phyloP scores from a whole-genome alignment of 495 filamentous ascomycete species.

The Cercophora scortea region DNA sequence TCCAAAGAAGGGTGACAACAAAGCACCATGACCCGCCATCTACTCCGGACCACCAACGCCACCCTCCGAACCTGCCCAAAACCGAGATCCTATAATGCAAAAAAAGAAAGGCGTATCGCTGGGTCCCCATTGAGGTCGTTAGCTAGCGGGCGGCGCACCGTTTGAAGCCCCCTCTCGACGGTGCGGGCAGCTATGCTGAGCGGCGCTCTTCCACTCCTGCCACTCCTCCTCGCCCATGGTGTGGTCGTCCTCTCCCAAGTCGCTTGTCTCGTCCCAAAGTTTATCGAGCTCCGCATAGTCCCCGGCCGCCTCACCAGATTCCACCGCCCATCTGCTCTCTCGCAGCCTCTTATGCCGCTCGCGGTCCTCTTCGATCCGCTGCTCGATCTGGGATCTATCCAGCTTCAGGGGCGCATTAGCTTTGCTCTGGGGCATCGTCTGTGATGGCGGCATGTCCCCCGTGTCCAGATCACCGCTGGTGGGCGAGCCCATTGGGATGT shows the following conservation, averaged over 20 bases:
- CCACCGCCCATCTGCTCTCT: conserved; percentile 85
- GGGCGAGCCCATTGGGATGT: conserved; percentile 30
- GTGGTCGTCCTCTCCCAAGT: conserved; percentile 77
- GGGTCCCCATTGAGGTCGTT: neutral
- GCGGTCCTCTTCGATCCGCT: conserved; percentile 92
- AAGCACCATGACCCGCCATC: too few relatives aligned
- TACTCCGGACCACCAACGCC: too few relatives aligned
- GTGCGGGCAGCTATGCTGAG: conserved; percentile 11
- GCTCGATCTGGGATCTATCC: conserved; percentile 84
- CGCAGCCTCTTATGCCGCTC: conserved; percentile 87
- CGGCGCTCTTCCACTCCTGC: conserved; percentile 38
- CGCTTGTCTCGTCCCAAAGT: conserved; percentile 72
- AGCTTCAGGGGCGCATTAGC: conserved; percentile 29
- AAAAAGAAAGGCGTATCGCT: neutral
- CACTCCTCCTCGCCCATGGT: conserved; percentile 64
- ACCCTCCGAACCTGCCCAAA: neutral
- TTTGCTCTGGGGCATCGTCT: conserved; percentile 20
- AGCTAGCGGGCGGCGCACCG: neutral
- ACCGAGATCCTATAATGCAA: conserved; percentile 19
- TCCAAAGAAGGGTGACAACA: too few relatives aligned
- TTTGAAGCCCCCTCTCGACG: conserved; percentile 4
- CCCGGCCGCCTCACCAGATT: conserved; percentile 36
- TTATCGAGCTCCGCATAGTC: conserved; percentile 52
- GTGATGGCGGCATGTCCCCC: conserved; percentile 21
- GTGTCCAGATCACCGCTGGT: conserved; percentile 12